These are phyloP conservation scores for Fusarium albosuccineum DNA, from an alignment of 2,329 filamentous ascomycete genomes.

Conservation along the genomic window DNA sequence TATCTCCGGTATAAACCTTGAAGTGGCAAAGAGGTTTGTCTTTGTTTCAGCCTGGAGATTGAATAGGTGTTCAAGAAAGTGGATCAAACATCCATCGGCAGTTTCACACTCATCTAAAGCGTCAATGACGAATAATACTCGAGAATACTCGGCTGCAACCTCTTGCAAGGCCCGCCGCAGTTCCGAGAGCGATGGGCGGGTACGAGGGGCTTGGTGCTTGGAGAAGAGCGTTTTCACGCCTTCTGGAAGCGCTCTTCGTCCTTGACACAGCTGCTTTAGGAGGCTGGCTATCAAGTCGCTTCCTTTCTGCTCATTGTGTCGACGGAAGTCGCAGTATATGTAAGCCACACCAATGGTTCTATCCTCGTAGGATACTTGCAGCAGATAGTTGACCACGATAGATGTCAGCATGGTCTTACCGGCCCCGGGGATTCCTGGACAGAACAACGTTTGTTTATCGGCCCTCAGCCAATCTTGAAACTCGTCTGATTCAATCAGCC, in stretches of 20 bases:
- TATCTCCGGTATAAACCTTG: not conserved
- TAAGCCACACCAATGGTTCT: not conserved
- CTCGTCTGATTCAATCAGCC: not conserved
- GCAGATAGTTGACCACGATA: not conserved
- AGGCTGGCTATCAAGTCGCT: not conserved
- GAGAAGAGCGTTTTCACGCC: too few species aligned
- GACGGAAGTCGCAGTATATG: not conserved
- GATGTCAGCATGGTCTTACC: not conserved
- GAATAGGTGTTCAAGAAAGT: too few species aligned
- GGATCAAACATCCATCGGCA: too few species aligned
- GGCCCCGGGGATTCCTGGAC: not conserved
- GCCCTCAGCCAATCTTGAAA: not conserved
- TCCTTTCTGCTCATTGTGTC: not conserved
- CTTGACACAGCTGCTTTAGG: not conserved
- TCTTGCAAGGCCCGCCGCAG: too few species aligned
- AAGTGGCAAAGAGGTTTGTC: not conserved
- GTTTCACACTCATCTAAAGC: too few species aligned
- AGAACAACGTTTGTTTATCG: too few species aligned
- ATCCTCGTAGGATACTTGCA: not conserved
- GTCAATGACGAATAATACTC: too few species aligned
- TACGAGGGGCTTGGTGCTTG: too few species aligned
- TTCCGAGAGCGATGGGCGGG: too few species aligned
- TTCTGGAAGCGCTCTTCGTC: not conserved
- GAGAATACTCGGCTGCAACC: too few species aligned
- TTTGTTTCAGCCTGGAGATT: not conserved